A percentile compares a stretch with the other conserved stretches of the same genome.
Evolutionary conservation across 2,329 filamentous ascomycete species (phyloP).

Genomic region (Salinomyces thailandicus): DNA sequence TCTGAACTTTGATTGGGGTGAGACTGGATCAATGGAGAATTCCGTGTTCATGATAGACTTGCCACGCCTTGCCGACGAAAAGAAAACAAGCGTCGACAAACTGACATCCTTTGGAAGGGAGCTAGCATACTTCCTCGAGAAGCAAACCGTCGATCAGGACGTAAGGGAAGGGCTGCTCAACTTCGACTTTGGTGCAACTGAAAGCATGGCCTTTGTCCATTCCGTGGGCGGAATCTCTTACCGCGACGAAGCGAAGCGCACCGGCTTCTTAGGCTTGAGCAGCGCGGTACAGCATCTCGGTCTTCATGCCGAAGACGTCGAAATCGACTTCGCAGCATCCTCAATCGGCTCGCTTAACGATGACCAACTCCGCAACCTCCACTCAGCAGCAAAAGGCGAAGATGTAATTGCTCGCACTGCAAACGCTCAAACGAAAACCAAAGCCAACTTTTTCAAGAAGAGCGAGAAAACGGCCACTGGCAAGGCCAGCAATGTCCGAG

Average conservation of each 20-base stretch:
- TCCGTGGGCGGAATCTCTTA: constrained; percentile 46
- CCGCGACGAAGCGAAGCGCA: constrained; percentile 34
- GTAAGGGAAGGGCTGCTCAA: constrained; percentile 58
- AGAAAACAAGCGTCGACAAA: constrained; percentile 19
- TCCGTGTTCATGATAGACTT: constrained; percentile 88
- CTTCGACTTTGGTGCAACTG: constrained; percentile 73
- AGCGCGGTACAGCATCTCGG: constrained; percentile 55
- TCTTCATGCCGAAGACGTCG: constrained; percentile 31
- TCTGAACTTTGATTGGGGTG: constrained; percentile 80
- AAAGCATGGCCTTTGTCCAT: constrained; percentile 68
- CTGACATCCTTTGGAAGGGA: constrained; percentile 56
- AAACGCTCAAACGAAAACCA: constrained; percentile 10
- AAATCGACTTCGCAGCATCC: constrained; percentile 61
- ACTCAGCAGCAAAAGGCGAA: constrained; percentile 46
- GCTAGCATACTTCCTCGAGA: constrained; percentile 58
- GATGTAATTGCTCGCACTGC: constrained; percentile 13
- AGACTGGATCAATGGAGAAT: constrained; percentile 75
- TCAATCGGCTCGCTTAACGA: constrained; percentile 69
- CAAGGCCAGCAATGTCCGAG: constrained; percentile 26
- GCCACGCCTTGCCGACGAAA: constrained; percentile 43
- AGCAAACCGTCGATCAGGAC: constrained; percentile 53
- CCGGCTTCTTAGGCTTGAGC: constrained; percentile 66
- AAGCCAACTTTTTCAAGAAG: constrained; percentile 18
- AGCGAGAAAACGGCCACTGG: constrained; percentile 13
- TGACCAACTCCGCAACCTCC: constrained; percentile 52